Evolutionary conservation across 164 flowering plant species (phyloP).

Genomic region (Amborella trichopoda): DNA sequence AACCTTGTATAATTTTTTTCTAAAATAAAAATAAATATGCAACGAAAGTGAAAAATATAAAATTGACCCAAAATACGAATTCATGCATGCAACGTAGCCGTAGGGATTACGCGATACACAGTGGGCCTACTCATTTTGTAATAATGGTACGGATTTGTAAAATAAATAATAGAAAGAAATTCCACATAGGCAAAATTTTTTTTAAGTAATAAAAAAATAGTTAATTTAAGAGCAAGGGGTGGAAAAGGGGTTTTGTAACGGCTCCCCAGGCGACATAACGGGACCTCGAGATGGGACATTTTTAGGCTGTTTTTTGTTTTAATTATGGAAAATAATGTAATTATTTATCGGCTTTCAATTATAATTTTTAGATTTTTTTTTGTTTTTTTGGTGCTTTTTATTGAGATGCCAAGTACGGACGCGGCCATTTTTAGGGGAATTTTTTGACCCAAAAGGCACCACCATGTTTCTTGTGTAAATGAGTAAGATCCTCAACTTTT

Average conservation of each 20-base stretch:
- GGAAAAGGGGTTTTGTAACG: constrained; percentile 3
- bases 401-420: too few species aligned
- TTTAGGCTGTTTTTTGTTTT: not conserved
- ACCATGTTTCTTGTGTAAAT: not conserved
- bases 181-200: not conserved
- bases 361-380: not conserved
- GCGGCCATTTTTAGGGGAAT: too few species aligned
- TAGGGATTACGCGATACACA: constrained; percentile 7
- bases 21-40: too few species aligned
- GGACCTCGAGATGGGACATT: constrained; percentile 13
- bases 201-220: not conserved
- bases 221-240: not conserved
- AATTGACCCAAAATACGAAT: too few species aligned
- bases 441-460: too few species aligned
- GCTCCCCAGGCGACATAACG: constrained; percentile 13
- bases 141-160: constrained; percentile 3
- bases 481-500: too few species aligned
- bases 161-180: not conserved
- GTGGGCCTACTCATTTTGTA: constrained; percentile 12
- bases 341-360: not conserved
- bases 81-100: constrained; percentile 2
- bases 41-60: too few species aligned
- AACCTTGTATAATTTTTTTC: too few species aligned
- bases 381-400: not conserved
- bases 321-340: not conserved